These are phyloP conservation scores for Leishmania braziliensis DNA, from an alignment of 208 protist species.

Conservation along the genomic window DNA sequence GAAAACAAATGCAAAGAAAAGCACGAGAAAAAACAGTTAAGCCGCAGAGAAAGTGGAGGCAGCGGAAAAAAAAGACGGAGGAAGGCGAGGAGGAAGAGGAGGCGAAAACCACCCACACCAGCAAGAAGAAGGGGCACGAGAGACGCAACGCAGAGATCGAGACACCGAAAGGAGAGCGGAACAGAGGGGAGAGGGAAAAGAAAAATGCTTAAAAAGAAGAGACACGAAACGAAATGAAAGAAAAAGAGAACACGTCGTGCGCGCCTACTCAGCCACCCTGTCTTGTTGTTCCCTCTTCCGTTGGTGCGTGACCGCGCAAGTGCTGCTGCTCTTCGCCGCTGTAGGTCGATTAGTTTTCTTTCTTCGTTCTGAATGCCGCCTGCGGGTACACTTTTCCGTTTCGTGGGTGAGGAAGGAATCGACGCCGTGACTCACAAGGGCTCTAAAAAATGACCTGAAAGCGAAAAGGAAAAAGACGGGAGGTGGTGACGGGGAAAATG, in stretches of 20 bases:
- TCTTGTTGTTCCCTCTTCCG: no score
- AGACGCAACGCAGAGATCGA: no score
- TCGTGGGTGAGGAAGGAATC: neutral
- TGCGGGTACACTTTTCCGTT: neutral
- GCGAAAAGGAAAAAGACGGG: neutral
- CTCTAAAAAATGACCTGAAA: neutral
- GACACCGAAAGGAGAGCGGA: neutral
- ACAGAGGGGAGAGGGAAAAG: neutral
- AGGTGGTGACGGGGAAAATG: neutral
- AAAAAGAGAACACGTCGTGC: conserved; percentile 9
- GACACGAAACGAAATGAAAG: conserved; percentile 3
- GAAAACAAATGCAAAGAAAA: neutral
- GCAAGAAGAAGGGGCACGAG: no score
- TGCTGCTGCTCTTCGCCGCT: neutral
- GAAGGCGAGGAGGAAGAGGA: neutral
- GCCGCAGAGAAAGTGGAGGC: neutral
- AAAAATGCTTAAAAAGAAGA: neutral
- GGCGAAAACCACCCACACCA: neutral
- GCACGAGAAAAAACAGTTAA: neutral
- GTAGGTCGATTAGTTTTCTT: neutral
- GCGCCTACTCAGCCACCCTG: neutral
- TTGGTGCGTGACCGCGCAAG: neutral
- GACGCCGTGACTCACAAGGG: neutral
- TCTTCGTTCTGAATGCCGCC: neutral
- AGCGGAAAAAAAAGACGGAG: neutral